Evolutionary conservation across 2,329 filamentous ascomycete species (phyloP).

Genomic region (Fusarium musae): DNA sequence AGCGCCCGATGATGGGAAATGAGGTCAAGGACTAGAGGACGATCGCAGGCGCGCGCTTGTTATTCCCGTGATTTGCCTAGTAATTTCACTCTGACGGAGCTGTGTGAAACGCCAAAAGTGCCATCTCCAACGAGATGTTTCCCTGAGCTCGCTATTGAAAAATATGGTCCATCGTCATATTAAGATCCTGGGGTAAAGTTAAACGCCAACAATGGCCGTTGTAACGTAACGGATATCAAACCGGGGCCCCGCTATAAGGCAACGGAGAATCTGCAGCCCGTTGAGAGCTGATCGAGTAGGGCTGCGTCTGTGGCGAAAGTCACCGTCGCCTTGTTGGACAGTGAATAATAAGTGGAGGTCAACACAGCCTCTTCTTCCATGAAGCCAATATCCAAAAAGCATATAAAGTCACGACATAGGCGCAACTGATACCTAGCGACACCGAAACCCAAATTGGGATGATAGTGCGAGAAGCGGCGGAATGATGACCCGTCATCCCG

Average conservation of each 20-base stretch:
- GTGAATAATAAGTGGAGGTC: background rate
- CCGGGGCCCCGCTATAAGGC: background rate
- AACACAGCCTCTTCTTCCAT: background rate
- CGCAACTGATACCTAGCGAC: background rate
- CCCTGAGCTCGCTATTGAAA: background rate
- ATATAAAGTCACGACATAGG: background rate
- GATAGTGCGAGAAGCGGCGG: constrained; percentile 41
- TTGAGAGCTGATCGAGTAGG: background rate
- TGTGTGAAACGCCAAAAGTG: background rate
- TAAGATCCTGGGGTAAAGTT: background rate
- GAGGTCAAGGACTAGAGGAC: constrained; percentile 10
- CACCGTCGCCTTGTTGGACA: background rate
- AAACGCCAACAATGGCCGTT: constrained; percentile 10
- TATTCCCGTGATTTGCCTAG: background rate
- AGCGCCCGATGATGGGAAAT: constrained; percentile 13
- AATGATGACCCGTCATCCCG: constrained; percentile 47
- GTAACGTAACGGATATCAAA: background rate
- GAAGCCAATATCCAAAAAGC: background rate
- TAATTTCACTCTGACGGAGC: background rate
- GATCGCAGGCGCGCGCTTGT: constrained; percentile 19
- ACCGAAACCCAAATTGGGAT: constrained; percentile 26
- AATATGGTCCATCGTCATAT: background rate
- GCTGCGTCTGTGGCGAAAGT: background rate
- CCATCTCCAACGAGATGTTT: background rate
- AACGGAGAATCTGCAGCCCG: background rate